These are phyloP conservation scores for Moesziomyces parantarcticus DNA, from an alignment of 1,284 basidiomycete genomes.

Conservation along the genomic window DNA sequence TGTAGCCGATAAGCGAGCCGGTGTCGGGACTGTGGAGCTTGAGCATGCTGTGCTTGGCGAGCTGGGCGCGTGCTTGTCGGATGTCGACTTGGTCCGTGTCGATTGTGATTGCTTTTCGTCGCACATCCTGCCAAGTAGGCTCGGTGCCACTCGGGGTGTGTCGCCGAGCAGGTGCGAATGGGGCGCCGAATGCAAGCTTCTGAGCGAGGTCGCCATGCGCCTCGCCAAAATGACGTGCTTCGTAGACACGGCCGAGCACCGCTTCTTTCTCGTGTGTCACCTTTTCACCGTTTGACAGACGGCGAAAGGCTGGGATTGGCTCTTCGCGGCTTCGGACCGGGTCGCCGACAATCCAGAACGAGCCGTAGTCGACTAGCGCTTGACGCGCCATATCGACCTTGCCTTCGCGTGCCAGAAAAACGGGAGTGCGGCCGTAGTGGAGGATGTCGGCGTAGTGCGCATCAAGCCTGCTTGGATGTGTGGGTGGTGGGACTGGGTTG, in stretches of 20 bases:
- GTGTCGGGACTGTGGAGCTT: not conserved
- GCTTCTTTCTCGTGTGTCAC: too few species aligned
- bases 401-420: not conserved
- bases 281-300: not conserved
- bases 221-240: not conserved
- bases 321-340: not conserved
- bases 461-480: too few species aligned
- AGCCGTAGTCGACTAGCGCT: slow-evolving; percentile 1
- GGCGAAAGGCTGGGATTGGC: not conserved
- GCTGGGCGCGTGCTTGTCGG: not conserved
- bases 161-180: not conserved
- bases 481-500: too few species aligned
- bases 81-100: too few species aligned
- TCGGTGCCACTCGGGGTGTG: too few species aligned
- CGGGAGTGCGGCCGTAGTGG: too few species aligned
- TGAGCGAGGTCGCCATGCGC: slow-evolving; percentile 1
- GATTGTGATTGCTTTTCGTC: too few species aligned
- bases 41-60: not conserved
- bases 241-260: not conserved
- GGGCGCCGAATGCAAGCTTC: slow-evolving; percentile 6
- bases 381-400: slow-evolving; percentile 1
- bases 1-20: not conserved
- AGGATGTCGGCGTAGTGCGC: too few species aligned
- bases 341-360: not conserved
- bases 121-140: too few species aligned